These are phyloP conservation scores for Aquanectria penicillioides DNA, from an alignment of 2,329 filamentous ascomycete genomes.

Conservation along the genomic window DNA sequence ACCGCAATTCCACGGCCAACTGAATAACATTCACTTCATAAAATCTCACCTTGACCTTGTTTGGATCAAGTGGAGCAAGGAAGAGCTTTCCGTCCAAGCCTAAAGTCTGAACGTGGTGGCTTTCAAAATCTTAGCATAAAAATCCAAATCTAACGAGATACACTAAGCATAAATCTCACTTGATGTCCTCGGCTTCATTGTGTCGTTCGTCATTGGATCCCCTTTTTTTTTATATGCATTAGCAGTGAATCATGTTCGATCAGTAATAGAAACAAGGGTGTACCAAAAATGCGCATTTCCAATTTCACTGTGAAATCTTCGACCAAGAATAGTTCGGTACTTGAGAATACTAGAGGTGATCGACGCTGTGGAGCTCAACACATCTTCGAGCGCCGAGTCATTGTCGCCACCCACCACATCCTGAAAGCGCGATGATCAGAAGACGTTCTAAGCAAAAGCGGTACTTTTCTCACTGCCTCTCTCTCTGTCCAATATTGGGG, in stretches of 20 bases:
- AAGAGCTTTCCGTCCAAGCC: background rate
- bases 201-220: conserved; percentile 3
- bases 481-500: background rate
- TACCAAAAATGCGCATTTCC: background rate
- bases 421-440: background rate
- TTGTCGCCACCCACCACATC: background rate
- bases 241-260: background rate
- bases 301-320: background rate
- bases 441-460: too few species aligned
- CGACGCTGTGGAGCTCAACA: background rate
- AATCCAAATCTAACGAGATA: background rate
- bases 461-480: background rate
- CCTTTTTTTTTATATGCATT: too few species aligned
- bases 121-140: background rate
- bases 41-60: background rate
- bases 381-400: background rate
- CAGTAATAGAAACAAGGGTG: background rate
- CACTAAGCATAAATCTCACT: background rate
- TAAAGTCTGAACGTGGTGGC: background rate
- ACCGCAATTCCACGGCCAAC: too few species aligned
- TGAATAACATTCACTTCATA: too few species aligned
- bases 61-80: background rate
- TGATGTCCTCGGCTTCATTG: background rate
- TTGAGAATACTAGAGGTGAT: background rate
- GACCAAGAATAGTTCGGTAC: background rate